Conservation (phyloP, 441 rosid genomes). For the Rhodomyrtus psidioides region DNA sequence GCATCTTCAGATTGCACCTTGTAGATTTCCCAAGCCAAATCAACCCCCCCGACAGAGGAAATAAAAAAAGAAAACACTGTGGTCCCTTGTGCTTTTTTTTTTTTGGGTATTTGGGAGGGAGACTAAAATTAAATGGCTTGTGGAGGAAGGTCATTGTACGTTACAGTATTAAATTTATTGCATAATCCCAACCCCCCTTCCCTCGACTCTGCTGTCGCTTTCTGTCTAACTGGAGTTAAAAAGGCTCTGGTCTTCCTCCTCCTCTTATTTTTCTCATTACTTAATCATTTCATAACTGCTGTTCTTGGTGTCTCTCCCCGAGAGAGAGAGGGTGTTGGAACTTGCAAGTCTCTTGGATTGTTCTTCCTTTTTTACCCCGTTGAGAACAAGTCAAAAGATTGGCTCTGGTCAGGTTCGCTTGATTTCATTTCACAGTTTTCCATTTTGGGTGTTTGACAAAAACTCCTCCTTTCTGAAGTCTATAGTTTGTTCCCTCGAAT, state of each 20-base stretch:
- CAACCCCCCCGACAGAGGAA: not conserved
- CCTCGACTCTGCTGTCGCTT: not conserved
- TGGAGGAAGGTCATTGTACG: not conserved
- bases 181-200: not conserved
- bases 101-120: not conserved
- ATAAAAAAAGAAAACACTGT: not conserved
- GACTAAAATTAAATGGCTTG: not conserved
- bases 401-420: not conserved
- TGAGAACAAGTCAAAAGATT: not conserved
- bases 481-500: not conserved
- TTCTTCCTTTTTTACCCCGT: not conserved
- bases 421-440: not conserved
- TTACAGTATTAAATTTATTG: not conserved
- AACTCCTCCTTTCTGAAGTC: not conserved
- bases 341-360: not conserved
- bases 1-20: constrained; percentile 16
- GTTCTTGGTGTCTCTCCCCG: not conserved
- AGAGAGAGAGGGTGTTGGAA: not conserved
- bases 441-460: not conserved
- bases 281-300: not conserved
- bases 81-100: constrained; percentile 14
- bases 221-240: not conserved
- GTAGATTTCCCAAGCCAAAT: constrained; percentile 11
- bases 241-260: not conserved
- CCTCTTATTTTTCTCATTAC: not conserved